A percentile compares a stretch with the other conserved stretches of the same genome.
Conservation (phyloP, 73 alveolate genomes). For the Tetrahymena thermophila region DNA sequence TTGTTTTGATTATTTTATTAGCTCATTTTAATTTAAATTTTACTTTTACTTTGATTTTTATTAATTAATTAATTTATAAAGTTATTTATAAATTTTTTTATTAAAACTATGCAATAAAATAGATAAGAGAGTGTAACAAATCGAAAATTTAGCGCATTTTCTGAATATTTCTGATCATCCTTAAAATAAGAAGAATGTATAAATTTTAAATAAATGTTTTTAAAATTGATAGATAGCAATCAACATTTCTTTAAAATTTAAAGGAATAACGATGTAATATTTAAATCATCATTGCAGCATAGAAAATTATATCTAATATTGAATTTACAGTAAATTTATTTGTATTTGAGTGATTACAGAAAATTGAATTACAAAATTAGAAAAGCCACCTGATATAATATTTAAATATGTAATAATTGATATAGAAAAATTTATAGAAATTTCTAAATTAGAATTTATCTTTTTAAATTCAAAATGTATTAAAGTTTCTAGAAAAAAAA, state of each 20-base stretch:
- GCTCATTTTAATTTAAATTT: background rate
- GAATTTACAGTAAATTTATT: too few species aligned
- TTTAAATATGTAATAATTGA: background rate
- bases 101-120: background rate
- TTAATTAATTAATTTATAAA: background rate
- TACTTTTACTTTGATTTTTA: background rate
- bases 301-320: too few species aligned
- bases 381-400: background rate
- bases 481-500: background rate
- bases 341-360: background rate
- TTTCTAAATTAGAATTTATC: background rate
- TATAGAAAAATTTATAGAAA: background rate
- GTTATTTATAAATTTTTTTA: background rate
- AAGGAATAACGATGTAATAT: too few species aligned
- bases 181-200: too few species aligned
- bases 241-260: too few species aligned
- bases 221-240: too few species aligned
- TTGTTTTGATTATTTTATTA: background rate
- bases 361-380: too few species aligned
- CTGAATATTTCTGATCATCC: too few species aligned
- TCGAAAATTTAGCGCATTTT: too few species aligned
- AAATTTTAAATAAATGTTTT: too few species aligned
- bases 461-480: too few species aligned
- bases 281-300: too few species aligned
- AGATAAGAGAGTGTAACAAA: background rate